Conservation (phyloP, 164 flowering plant species). For the Piper longum region DNA sequence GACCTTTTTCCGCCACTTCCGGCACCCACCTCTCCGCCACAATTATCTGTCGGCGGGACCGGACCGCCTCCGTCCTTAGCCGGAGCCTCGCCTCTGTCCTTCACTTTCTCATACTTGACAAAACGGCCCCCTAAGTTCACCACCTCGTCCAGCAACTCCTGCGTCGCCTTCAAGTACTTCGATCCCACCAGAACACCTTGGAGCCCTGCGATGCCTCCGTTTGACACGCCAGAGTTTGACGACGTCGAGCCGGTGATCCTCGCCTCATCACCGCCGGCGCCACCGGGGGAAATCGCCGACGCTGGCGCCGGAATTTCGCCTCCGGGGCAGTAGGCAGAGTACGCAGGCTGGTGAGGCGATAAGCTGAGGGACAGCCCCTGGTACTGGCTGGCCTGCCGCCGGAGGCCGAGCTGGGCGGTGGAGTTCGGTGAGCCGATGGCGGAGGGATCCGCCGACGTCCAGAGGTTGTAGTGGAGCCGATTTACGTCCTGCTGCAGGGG, state of each 20-base stretch:
- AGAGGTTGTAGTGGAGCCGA: constrained; percentile 39
- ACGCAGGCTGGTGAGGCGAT: constrained; percentile 53
- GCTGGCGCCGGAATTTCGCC: constrained; percentile 13
- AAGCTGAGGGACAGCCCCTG: constrained; percentile 76
- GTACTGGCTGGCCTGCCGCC: constrained; percentile 16
- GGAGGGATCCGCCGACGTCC: constrained; percentile 29
- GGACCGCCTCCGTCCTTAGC: constrained; percentile 27
- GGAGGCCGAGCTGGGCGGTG: constrained; percentile 17
- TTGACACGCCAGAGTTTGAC: constrained; percentile 51
- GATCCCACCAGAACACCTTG: constrained; percentile 69
- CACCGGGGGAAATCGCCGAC: constrained; percentile 20
- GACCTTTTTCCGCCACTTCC: constrained; percentile 15
- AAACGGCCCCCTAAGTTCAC: constrained; percentile 51
- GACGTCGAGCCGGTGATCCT: constrained; percentile 37
- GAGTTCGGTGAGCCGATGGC: constrained; percentile 5
- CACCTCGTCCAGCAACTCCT: constrained; percentile 78
- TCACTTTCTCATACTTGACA: constrained; percentile 20
- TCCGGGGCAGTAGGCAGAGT: constrained; percentile 15
- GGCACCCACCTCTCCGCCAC: constrained; percentile 24
- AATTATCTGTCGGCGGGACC: not conserved
- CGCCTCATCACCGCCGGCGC: constrained; percentile 27
- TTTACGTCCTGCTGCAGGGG: constrained; percentile 29
- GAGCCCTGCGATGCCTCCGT: constrained; percentile 35
- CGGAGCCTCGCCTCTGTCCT: constrained; percentile 17
- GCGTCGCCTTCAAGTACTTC: constrained; percentile 83